phyloP scores from a whole-genome alignment of 1,284 basidiomycete species.

The Fomitopsis schrenkii region DNA sequence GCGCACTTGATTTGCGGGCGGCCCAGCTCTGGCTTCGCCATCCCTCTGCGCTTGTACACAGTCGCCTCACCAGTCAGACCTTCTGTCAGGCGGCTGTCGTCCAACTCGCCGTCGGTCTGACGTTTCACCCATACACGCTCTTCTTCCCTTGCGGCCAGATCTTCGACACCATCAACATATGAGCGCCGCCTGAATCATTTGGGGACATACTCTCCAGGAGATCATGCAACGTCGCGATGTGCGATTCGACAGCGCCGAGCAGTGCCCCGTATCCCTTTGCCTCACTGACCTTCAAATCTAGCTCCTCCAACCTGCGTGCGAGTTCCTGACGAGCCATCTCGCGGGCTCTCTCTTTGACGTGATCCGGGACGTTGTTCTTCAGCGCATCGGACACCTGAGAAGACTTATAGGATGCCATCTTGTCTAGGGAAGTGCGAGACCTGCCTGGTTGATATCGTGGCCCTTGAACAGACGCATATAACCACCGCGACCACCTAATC shows the following conservation, averaged over 20 bases:
- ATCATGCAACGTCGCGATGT: slow-evolving; percentile 54
- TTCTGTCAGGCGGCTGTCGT: slow-evolving; percentile 61
- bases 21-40: slow-evolving; percentile 64
- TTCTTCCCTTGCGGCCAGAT: slow-evolving; percentile 62
- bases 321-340: slow-evolving; percentile 64
- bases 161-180: slow-evolving; percentile 27
- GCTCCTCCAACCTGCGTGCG: slow-evolving; percentile 52
- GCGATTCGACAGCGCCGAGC: slow-evolving; percentile 49
- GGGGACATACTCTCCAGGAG: slow-evolving; percentile 50
- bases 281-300: slow-evolving; percentile 53
- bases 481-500: slow-evolving; percentile 58
- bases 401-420: not conserved
- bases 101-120: slow-evolving; percentile 65
- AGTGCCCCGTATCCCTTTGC: slow-evolving; percentile 53
- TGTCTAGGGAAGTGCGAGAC: not conserved
- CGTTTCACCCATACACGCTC: slow-evolving; percentile 67
- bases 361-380: slow-evolving; percentile 56
- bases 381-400: slow-evolving; percentile 45
- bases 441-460: slow-evolving; percentile 58
- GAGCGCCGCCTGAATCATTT: not conserved
- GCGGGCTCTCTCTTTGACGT: slow-evolving; percentile 55
- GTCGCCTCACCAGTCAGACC: slow-evolving; percentile 63
- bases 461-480: slow-evolving; percentile 65
- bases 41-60: slow-evolving; percentile 63
- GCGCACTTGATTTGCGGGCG: slow-evolving; percentile 62